A percentile compares a stretch with the other conserved stretches of the same genome.
phyloP scores from a whole-genome alignment of 768 basidiomycete genomes.

The Mycena galopus region DNA sequence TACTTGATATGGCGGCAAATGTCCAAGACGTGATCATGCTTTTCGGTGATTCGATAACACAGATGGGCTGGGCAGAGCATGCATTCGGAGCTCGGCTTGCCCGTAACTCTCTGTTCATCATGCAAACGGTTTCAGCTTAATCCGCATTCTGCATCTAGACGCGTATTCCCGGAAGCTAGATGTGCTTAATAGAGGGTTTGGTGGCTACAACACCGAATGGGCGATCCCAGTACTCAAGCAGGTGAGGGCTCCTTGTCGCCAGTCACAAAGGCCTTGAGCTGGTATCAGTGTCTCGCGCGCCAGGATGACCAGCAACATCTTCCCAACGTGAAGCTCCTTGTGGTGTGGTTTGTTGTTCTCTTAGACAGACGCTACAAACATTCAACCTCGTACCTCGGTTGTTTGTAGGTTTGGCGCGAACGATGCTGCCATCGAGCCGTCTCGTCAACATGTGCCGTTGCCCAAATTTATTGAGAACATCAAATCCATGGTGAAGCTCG shows the following conservation, averaged over 20 bases:
- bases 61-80: conserved; percentile 68
- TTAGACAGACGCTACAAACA: too few species aligned
- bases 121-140: too few species aligned
- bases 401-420: conserved; percentile 94
- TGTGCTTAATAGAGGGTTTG: conserved; percentile 86
- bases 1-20: conserved; percentile 62
- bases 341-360: too few species aligned
- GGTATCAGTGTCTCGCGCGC: conserved; percentile 70
- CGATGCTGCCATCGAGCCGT: conserved; percentile 78
- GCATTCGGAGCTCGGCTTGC: conserved; percentile 81
- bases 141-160: conserved; percentile 63
- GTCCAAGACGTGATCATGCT: conserved; percentile 79
- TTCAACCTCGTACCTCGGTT: too few species aligned
- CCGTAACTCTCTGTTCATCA: conserved; percentile 55
- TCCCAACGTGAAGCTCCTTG: conserved; percentile 78
- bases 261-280: neutral
- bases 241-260: too few species aligned
- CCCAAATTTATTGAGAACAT: conserved; percentile 75
- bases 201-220: conserved; percentile 93
- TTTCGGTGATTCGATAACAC: conserved; percentile 88
- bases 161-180: conserved; percentile 86
- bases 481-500: conserved; percentile 68
- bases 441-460: conserved; percentile 83
- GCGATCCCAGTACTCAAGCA: conserved; percentile 83
- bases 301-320: conserved; percentile 58